Base-by-base conservation (phyloP, 169 alveolate genomes). In the Plasmodium knowlesi region DNA sequence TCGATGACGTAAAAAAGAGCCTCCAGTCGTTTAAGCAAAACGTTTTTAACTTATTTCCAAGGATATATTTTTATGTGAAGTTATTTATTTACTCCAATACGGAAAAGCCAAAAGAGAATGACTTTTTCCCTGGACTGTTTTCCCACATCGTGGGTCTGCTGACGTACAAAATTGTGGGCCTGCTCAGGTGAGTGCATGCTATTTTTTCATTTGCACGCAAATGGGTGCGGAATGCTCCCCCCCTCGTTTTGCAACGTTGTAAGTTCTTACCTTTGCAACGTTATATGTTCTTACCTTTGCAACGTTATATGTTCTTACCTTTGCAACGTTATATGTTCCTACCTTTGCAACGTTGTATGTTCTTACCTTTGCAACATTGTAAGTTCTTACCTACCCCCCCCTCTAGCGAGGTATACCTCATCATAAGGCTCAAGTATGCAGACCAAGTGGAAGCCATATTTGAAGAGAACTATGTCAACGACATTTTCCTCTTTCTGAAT, bases 21-120 rank as follows among this genome's bases (percentile, higher is more conserved):
- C 46, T 91, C 53, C 92, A 91, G n/a, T 46, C 72, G 14, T 91
- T 91, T 82, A 61, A 71, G 30, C 83, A 91, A 46, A n/a, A 72
- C 9, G 25, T 91, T n/a, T 57, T 73, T 82, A 10, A 19, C 39
- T 14, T 91, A 30, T 91, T 76, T 70, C 95, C 95, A 12, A 91
- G 57, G 71, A 82, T 91, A n/a, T 91, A 91, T 57, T 91, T 91
- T 78, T 91, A 91, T 39, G 81, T 78, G 22, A 91, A 91, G 78
- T 22, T 91, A 28, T 91, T 91, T 91, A 91, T 91, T 30, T 50
- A 5, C 28, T 81, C 95, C 57, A 91, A 91, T 72, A 41, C 92
- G n/a, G 95, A 91, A 16, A 25, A 74, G 57, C 78, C 78, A 3
- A n/a, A 71, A 10, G 95, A 67, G 83, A 81, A 82, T 72, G 28